Conservation (phyloP, 345 rosid species). For the Lenwebbia sp. region DNA sequence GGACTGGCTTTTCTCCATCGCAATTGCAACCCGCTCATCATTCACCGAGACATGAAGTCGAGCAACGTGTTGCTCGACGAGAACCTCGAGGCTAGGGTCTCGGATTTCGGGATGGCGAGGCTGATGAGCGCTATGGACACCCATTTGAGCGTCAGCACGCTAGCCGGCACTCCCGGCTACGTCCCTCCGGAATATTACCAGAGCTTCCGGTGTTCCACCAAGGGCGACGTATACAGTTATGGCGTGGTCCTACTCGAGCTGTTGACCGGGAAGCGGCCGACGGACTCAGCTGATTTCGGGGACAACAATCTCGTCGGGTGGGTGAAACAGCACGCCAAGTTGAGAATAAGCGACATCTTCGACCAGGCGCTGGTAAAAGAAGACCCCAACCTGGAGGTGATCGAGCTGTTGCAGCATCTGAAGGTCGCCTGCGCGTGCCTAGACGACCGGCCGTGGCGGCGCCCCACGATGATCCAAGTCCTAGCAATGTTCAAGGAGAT, state of each 20-base stretch:
- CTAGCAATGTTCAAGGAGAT: constrained; percentile 73
- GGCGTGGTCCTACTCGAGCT: constrained; percentile 92
- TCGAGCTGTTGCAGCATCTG: constrained; percentile 67
- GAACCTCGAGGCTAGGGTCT: constrained; percentile 82
- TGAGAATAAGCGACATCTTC: constrained; percentile 60
- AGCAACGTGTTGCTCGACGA: constrained; percentile 89
- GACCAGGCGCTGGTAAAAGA: constrained; percentile 70
- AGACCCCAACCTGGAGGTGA: constrained; percentile 58
- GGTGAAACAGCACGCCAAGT: constrained; percentile 88
- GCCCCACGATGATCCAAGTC: constrained; percentile 83
- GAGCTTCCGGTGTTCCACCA: constrained; percentile 79
- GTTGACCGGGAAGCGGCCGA: constrained; percentile 81
- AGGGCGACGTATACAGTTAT: constrained; percentile 91
- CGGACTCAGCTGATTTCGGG: constrained; percentile 91
- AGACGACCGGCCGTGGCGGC: constrained; percentile 54
- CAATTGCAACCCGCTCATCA: constrained; percentile 76
- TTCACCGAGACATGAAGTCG: constrained; percentile 97
- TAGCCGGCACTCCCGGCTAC: constrained; percentile 95
- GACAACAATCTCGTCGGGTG: constrained; percentile 97
- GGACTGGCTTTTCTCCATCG: constrained; percentile 92
- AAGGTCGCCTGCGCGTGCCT: constrained; percentile 72
- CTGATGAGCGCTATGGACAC: constrained; percentile 86
- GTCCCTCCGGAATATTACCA: constrained; percentile 98
- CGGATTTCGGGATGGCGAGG: constrained; percentile 98
- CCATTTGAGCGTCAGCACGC: constrained; percentile 92